Conservation (phyloP, 75 land plant species). For the Sequoia sempervirens region DNA sequence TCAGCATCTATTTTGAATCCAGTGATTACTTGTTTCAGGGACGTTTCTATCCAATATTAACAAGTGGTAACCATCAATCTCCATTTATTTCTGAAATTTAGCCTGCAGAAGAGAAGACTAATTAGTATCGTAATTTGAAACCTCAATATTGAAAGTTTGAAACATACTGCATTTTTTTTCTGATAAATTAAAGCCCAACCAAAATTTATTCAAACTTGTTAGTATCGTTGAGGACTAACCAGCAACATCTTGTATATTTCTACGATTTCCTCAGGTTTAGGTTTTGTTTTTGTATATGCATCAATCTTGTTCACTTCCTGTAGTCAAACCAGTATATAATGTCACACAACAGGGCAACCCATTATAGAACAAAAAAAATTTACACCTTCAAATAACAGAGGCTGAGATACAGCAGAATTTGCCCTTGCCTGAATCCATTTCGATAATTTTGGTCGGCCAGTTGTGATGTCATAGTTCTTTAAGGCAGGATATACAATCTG, state of each 20-base stretch:
- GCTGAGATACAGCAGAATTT: background rate
- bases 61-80: background rate
- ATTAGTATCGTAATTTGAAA: too few relatives aligned
- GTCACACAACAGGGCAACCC: background rate
- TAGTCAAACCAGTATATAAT: background rate
- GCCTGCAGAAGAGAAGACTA: background rate
- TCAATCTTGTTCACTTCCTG: slow-evolving; percentile 62
- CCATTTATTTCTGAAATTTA: background rate
- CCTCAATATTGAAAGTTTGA: too few relatives aligned
- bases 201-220: background rate
- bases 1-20: background rate
- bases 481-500: slow-evolving; percentile 31
- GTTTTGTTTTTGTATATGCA: slow-evolving; percentile 42
- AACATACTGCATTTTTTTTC: too few relatives aligned
- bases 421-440: slow-evolving; percentile 69
- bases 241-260: slow-evolving; percentile 17
- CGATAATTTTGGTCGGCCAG: slow-evolving; percentile 63
- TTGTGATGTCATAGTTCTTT: too few relatives aligned
- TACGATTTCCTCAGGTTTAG: too few relatives aligned
- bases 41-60: background rate
- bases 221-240: background rate
- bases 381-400: background rate
- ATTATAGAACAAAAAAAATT: background rate
- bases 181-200: background rate
- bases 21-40: too few relatives aligned